phyloP scores from a whole-genome alignment of 345 rosid genomes.

The Fremontodendron californicum region DNA sequence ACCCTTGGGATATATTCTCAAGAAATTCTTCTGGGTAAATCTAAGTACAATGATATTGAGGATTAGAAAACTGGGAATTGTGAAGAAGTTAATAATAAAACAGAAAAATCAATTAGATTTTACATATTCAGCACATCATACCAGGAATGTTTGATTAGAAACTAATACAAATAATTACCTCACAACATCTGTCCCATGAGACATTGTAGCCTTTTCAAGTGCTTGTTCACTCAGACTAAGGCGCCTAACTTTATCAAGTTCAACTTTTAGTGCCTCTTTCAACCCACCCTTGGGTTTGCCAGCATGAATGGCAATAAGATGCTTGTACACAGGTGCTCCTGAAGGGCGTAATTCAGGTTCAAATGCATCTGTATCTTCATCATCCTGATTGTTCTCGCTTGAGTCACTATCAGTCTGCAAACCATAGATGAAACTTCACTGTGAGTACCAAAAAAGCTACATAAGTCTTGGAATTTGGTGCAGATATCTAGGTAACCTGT shows the following conservation, averaged over 20 bases:
- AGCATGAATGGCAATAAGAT: slow-evolving; percentile 52
- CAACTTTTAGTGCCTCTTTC: slow-evolving; percentile 42
- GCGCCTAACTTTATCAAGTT: slow-evolving; percentile 49
- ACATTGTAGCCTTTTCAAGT: slow-evolving; percentile 53
- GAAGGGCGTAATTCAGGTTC: not conserved
- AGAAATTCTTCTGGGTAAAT: slow-evolving; percentile 45
- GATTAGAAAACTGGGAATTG: not conserved
- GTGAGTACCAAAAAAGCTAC: not conserved
- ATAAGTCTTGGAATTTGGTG: not conserved
- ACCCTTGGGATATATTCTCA: slow-evolving; percentile 58
- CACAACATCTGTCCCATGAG: slow-evolving; percentile 54
- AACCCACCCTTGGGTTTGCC: slow-evolving; percentile 54
- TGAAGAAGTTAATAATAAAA: not conserved
- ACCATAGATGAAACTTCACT: not conserved
- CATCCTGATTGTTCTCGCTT: not conserved
- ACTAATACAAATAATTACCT: slow-evolving; percentile 35
- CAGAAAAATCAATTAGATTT: not conserved
- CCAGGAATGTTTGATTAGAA: not conserved
- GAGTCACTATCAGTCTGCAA: not conserved
- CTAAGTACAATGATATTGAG: slow-evolving; percentile 10
- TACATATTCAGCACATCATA: not conserved
- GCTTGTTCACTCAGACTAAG: slow-evolving; percentile 65
- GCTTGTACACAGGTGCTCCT: slow-evolving; percentile 34
- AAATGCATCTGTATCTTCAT: not conserved
- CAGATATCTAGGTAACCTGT: not conserved